Evolutionary conservation across 2,329 filamentous ascomycete genomes (phyloP).

Genomic region (Lasiodiplodia sp.): DNA sequence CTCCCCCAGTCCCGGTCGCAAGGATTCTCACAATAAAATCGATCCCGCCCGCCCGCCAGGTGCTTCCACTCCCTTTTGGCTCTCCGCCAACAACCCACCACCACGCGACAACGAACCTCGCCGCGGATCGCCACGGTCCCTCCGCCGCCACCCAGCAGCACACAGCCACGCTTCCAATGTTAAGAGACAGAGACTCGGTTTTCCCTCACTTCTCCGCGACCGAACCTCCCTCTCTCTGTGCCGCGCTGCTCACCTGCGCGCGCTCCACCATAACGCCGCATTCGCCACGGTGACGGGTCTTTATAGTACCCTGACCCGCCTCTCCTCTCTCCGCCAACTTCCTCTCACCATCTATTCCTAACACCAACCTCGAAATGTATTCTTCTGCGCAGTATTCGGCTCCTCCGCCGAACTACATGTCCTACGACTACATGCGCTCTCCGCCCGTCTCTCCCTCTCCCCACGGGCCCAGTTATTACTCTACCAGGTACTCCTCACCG

Average conservation of each 20-base stretch:
- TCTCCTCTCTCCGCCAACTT: conserved; percentile 4
- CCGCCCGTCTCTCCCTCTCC: conserved; percentile 57
- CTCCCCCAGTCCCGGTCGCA: conserved; percentile 13
- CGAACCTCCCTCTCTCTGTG: conserved; percentile 39
- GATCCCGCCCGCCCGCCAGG: conserved; percentile 6
- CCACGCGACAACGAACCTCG: not conserved
- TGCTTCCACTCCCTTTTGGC: conserved; percentile 18
- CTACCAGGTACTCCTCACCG: conserved; percentile 58
- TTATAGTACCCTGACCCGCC: conserved; percentile 13
- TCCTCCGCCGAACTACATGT: conserved; percentile 47
- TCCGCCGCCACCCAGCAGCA: conserved; percentile 13
- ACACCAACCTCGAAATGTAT: conserved; percentile 37
- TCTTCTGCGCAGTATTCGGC: conserved; percentile 43
- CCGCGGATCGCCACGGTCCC: conserved; percentile 18
- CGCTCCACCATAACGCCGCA: conserved; percentile 37
- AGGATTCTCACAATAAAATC: conserved; percentile 25
- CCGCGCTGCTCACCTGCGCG: conserved; percentile 35
- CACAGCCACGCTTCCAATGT: conserved; percentile 28
- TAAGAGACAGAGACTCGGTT: conserved; percentile 29
- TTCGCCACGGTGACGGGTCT: conserved; percentile 45
- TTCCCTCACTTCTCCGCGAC: conserved; percentile 42
- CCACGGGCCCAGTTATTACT: conserved; percentile 57
- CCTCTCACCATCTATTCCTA: conserved; percentile 15
- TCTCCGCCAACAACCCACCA: conserved; percentile 18
- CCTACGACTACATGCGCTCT: conserved; percentile 45